Evolutionary conservation across 768 basidiomycete species (phyloP).

Genomic region (Rossbeevera mucosa): DNA sequence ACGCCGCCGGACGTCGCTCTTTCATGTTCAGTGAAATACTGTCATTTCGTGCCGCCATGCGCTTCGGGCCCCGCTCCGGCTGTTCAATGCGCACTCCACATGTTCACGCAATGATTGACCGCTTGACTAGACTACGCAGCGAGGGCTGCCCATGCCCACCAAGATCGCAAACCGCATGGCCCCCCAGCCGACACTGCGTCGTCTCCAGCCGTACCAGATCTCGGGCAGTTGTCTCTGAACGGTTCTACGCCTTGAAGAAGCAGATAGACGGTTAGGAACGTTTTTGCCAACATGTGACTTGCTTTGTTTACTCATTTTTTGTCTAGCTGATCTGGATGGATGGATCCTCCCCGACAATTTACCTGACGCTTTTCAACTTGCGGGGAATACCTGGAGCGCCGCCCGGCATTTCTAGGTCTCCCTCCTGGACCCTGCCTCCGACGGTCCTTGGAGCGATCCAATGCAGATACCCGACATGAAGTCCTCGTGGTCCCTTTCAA

Average conservation of each 20-base stretch:
- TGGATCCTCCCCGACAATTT: not conserved
- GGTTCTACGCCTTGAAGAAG: not conserved
- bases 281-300: conserved; percentile 4
- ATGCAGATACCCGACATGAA: conserved; percentile 37
- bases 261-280: conserved; percentile 1
- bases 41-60: conserved; percentile 18
- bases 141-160: conserved; percentile 23
- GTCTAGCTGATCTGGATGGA: not conserved
- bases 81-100: conserved; percentile 33
- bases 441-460: conserved; percentile 31
- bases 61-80: conserved; percentile 25
- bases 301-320: not conserved
- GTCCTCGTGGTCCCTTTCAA: conserved; percentile 27
- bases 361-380: conserved; percentile 6
- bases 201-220: conserved; percentile 11
- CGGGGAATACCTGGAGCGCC: conserved; percentile 15
- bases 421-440: conserved; percentile 21
- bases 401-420: conserved; percentile 20
- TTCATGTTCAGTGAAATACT: conserved; percentile 14
- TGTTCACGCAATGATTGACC: conserved; percentile 28
- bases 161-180: conserved; percentile 20
- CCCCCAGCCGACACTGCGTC: conserved; percentile 16
- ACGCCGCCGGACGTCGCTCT: conserved; percentile 9
- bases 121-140: conserved; percentile 22
- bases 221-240: conserved; percentile 4